Evolutionary conservation across 345 rosid species (phyloP).

Genomic region (Melaleuca alternifolia): DNA sequence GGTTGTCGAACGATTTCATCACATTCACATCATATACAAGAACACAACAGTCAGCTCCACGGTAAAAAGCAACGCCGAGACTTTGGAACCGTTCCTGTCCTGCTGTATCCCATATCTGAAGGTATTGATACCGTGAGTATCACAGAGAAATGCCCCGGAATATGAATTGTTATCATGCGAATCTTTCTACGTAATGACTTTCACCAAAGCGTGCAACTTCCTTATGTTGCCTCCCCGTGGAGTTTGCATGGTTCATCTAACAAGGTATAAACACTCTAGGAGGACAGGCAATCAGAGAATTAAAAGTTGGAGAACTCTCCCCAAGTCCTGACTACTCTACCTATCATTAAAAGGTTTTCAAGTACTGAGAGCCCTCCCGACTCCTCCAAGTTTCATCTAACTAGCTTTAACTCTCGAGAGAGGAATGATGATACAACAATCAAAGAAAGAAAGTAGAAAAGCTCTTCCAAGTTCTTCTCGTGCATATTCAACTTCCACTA

Average conservation of each 20-base stretch:
- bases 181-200: background rate
- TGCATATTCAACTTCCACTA: background rate
- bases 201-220: background rate
- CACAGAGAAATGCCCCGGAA: background rate
- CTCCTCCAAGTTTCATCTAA: background rate
- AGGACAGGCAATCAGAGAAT: background rate
- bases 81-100: conserved; percentile 92
- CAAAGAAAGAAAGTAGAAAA: background rate
- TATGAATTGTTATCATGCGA: background rate
- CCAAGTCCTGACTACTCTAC: background rate
- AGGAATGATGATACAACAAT: background rate
- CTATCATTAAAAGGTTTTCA: background rate
- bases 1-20: conserved; percentile 80
- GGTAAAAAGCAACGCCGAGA: conserved; percentile 77
- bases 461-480: background rate
- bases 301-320: background rate
- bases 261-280: background rate
- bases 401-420: background rate
- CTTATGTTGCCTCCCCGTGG: background rate
- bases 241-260: background rate
- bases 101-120: conserved; percentile 90
- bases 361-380: background rate
- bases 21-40: conserved; percentile 82
- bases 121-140: background rate
- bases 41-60: conserved; percentile 91